Conservation (phyloP, 1,139 yeast genomes). For the Yamadazyma taylorii region DNA sequence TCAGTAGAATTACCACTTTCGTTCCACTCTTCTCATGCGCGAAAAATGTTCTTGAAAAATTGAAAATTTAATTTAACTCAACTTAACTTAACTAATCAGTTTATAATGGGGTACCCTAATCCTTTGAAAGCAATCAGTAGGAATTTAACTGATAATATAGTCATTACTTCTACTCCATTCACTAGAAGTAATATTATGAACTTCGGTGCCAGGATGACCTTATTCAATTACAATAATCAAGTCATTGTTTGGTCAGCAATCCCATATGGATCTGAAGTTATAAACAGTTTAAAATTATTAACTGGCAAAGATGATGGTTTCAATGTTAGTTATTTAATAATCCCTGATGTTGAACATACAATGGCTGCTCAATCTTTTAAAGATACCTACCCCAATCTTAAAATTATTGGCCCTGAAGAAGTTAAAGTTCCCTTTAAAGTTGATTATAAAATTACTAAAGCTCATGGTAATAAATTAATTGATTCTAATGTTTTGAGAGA, state of each 20-base stretch:
- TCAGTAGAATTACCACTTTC: slow-evolving; percentile 1
- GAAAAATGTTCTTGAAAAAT: neutral
- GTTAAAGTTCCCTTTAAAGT: slow-evolving; percentile 29
- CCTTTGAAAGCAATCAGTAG: slow-evolving; percentile 43
- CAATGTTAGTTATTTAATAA: slow-evolving; percentile 41
- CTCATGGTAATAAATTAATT: slow-evolving; percentile 29
- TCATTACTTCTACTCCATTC: slow-evolving; percentile 52
- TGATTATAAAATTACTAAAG: slow-evolving; percentile 32
- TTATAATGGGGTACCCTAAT: slow-evolving; percentile 26
- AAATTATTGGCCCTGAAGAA: slow-evolving; percentile 51
- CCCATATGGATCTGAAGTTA: slow-evolving; percentile 52
- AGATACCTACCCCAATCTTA: slow-evolving; percentile 45
- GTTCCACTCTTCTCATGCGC: neutral
- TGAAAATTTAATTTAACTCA: neutral
- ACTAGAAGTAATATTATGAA: slow-evolving; percentile 38
- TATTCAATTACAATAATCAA: slow-evolving; percentile 36
- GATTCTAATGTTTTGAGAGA: slow-evolving; percentile 21
- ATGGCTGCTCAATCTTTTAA: slow-evolving; percentile 56
- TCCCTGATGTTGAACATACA: slow-evolving; percentile 58
- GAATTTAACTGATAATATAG: slow-evolving; percentile 45
- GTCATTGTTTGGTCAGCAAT: slow-evolving; percentile 61
- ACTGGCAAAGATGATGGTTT: slow-evolving; percentile 31
- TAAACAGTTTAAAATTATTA: slow-evolving; percentile 36
- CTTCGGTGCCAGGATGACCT: slow-evolving; percentile 64
- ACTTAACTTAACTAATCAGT: neutral